Evolutionary conservation across 129 eudicot species (phyloP).

Genomic region (Pseudognaphalium luteoalbum): DNA sequence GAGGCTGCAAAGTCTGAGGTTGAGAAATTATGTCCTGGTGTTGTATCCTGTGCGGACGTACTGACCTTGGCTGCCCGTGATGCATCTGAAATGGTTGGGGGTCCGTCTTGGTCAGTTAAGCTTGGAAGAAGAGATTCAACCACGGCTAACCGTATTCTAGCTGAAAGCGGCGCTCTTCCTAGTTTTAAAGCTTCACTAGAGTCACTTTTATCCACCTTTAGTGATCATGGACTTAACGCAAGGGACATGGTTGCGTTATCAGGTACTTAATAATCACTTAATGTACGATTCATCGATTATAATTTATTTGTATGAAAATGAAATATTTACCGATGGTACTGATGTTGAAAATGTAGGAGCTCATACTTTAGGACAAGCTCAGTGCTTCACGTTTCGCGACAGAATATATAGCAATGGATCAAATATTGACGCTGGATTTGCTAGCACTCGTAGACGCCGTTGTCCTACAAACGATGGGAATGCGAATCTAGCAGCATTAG

Average conservation of each 20-base stretch:
- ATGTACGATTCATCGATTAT: neutral
- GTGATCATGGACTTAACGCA: slow-evolving; percentile 43
- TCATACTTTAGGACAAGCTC: slow-evolving; percentile 72
- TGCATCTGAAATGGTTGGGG: slow-evolving; percentile 53
- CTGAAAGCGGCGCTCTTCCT: slow-evolving; percentile 45
- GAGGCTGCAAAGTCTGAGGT: slow-evolving; percentile 40
- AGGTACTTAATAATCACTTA: slow-evolving; percentile 25
- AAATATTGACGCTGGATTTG: slow-evolving; percentile 50
- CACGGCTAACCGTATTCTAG: slow-evolving; percentile 48
- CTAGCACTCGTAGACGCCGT: slow-evolving; percentile 35
- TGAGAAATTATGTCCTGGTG: slow-evolving; percentile 51
- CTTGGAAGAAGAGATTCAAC: slow-evolving; percentile 66
- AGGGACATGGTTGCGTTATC: slow-evolving; percentile 72
- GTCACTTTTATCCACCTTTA: slow-evolving; percentile 46
- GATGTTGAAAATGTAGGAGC: slow-evolving; percentile 38
- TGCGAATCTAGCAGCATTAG: slow-evolving; percentile 55
- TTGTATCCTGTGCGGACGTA: slow-evolving; percentile 68
- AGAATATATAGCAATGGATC: slow-evolving; percentile 65
- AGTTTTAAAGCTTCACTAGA: slow-evolving; percentile 36
- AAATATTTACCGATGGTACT: neutral
- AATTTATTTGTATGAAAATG: neutral
- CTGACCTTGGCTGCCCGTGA: slow-evolving; percentile 64
- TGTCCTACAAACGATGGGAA: slow-evolving; percentile 54
- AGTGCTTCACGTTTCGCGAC: slow-evolving; percentile 53
- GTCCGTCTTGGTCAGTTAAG: slow-evolving; percentile 59